Percentiles rank a stretch among this genome's conserved stretches.
These are phyloP conservation scores for Penicillium paxilli DNA, from an alignment of 495 filamentous ascomycete genomes.

Conservation along the genomic window DNA sequence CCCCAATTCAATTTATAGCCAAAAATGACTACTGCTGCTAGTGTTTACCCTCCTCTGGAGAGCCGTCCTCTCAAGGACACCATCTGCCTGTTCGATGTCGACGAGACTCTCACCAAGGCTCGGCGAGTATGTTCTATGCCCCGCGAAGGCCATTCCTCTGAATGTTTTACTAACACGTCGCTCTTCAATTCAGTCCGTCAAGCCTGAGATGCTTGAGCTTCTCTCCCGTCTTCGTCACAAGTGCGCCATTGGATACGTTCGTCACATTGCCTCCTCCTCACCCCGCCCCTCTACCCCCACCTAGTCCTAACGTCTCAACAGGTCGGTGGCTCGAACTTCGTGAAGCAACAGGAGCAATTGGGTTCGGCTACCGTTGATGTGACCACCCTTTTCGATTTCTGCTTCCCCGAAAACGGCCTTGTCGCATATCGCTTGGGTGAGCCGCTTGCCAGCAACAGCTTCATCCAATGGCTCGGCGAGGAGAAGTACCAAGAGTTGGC, in stretches of 20 bases:
- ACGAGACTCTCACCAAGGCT: conserved; percentile 80
- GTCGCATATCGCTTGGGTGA: conserved; percentile 82
- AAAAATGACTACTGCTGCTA: conserved; percentile 47
- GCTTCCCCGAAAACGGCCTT: conserved; percentile 93
- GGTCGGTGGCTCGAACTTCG: conserved; percentile 80
- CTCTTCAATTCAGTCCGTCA: conserved; percentile 47
- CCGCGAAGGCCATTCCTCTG: too few species aligned
- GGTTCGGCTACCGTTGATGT: conserved; percentile 64
- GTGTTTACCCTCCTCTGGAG: conserved; percentile 70
- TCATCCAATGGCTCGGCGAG: conserved; percentile 91
- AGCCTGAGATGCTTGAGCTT: conserved; percentile 78
- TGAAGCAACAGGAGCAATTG: conserved; percentile 95
- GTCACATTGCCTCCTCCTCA: conserved; percentile 18
- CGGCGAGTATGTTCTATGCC: conserved; percentile 68
- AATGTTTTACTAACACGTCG: conserved; percentile 14
- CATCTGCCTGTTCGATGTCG: conserved; percentile 91
- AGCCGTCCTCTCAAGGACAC: conserved; percentile 85
- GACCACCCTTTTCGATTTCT: conserved; percentile 87
- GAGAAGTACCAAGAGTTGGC: conserved; percentile 87
- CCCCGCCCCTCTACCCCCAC: background rate
- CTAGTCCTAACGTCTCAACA: conserved; percentile 16
- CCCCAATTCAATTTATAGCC: background rate
- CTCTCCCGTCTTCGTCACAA: conserved; percentile 81
- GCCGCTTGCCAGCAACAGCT: conserved; percentile 69
- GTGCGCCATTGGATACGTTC: conserved; percentile 82